These are phyloP conservation scores for Iris macrosiphon DNA, from an alignment of 106 monocot species.

Conservation along the genomic window DNA sequence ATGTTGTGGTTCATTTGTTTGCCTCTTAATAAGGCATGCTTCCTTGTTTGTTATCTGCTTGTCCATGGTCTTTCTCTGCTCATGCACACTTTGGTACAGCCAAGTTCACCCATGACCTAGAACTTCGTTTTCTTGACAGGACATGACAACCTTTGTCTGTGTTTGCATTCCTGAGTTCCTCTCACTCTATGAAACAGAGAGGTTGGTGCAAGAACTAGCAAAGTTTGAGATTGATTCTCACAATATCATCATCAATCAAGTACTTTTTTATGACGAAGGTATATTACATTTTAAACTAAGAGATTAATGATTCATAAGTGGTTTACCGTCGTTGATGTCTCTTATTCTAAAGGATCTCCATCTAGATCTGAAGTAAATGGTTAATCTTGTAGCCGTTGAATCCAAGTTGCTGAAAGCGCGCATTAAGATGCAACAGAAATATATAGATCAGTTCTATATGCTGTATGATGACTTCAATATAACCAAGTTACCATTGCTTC, in stretches of 20 bases:
- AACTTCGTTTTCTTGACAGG: conserved; percentile 12
- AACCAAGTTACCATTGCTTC: conserved; percentile 86
- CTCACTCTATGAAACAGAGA: conserved; percentile 66
- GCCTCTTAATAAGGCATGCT: too few species aligned
- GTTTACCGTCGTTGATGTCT: neutral
- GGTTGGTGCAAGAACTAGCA: conserved; percentile 52
- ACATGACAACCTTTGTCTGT: conserved; percentile 62
- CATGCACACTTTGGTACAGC: too few species aligned
- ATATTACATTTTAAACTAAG: neutral
- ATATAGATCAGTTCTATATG: conserved; percentile 85
- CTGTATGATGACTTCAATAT: conserved; percentile 92
- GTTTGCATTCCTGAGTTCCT: conserved; percentile 72
- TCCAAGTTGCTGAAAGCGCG: conserved; percentile 77
- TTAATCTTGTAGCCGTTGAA: conserved; percentile 43
- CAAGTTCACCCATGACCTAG: neutral
- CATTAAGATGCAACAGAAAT: conserved; percentile 88
- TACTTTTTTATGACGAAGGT: conserved; percentile 64
- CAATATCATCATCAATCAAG: conserved; percentile 74
- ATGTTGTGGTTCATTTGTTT: too few species aligned
- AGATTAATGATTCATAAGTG: neutral
- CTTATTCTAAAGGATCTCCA: neutral
- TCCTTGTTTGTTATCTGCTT: too few species aligned
- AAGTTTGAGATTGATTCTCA: conserved; percentile 72
- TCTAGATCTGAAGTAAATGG: too few species aligned
- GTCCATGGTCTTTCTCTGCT: neutral